phyloP scores from a whole-genome alignment of 305 asterid genomes.

The Coffea humblotiana region DNA sequence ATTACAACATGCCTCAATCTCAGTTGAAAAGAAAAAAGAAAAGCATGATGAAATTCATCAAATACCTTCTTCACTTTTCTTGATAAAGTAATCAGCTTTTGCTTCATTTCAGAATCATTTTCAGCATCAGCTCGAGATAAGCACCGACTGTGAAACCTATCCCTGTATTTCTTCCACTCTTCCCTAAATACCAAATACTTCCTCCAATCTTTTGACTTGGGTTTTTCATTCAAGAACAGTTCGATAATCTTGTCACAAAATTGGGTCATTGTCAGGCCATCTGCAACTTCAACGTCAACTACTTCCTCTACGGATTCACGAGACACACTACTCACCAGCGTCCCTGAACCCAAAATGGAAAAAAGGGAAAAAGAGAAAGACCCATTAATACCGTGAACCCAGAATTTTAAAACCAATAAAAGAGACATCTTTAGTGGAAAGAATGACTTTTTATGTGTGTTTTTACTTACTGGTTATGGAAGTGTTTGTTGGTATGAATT shows the following conservation, averaged over 20 bases:
- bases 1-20: neutral
- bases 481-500: neutral
- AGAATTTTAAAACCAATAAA: neutral
- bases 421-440: neutral
- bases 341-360: constrained; percentile 28
- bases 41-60: neutral
- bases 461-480: constrained; percentile 16
- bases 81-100: constrained; percentile 55
- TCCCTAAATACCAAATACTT: constrained; percentile 74
- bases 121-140: constrained; percentile 56
- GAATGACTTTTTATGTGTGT: neutral
- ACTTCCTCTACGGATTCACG: constrained; percentile 40
- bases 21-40: constrained; percentile 1
- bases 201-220: constrained; percentile 80
- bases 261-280: constrained; percentile 76
- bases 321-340: constrained; percentile 29
- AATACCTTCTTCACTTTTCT: constrained; percentile 76
- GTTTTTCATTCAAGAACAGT: constrained; percentile 79
- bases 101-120: constrained; percentile 57
- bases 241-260: constrained; percentile 85
- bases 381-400: neutral
- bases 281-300: constrained; percentile 72
- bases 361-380: constrained; percentile 5
- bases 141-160: constrained; percentile 64
- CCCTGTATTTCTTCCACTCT: constrained; percentile 78